Base-by-base conservation (phyloP, 2,329 filamentous ascomycete genomes). In the Neonectria magnoliae region DNA sequence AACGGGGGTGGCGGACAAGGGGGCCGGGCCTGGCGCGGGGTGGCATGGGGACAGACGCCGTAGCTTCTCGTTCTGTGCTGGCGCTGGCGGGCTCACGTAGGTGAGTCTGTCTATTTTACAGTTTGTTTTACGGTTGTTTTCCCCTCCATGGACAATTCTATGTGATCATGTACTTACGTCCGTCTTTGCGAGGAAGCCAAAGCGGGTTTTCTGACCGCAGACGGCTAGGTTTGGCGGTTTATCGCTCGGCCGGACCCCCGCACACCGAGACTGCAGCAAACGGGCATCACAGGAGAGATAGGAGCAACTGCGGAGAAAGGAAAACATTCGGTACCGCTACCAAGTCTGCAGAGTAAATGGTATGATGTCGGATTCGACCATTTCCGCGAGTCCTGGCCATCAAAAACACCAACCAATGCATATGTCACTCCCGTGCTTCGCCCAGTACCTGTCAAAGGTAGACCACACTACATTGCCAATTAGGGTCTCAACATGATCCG, bases 241-340 rank as follows among this genome's bases (percentile, higher is more conserved):
- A 60, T 60, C 57, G 41, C 50, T 41, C 57, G 31, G n/a, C 10
- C 22, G 41, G 31, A 42, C 48, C 60, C 60, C 60, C 60, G 54
- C 60, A 54, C 54, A 62, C 60, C 47, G 60, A 41, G 48, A 58
- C 31, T 25, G 8, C 16, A 20, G 16, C 31, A 41, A 48, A 31
- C 53, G 47, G 36, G 16, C 14, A 8, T 27, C 20, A 57, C 29
- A 29, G 31, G 47, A 44, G 20, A 38, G 31, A 60, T 60, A 54
- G 31, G 36, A 50, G 53, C 29, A 16, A 45, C 14, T 22, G 16
- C 38, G 38, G 50, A 36, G 38, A 33, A 29, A 45, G 42, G 13
- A 22, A 31, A 27, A 18, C n/a, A n/a, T 25, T 44, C 13, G 48
- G 16, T 18, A 18, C n/a, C 14, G n/a, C 6, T 13, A 27, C 20